A percentile compares a stretch with the other conserved stretches of the same genome.
phyloP scores from a whole-genome alignment of 257 asterid species.

The Capsicum baccatum region DNA sequence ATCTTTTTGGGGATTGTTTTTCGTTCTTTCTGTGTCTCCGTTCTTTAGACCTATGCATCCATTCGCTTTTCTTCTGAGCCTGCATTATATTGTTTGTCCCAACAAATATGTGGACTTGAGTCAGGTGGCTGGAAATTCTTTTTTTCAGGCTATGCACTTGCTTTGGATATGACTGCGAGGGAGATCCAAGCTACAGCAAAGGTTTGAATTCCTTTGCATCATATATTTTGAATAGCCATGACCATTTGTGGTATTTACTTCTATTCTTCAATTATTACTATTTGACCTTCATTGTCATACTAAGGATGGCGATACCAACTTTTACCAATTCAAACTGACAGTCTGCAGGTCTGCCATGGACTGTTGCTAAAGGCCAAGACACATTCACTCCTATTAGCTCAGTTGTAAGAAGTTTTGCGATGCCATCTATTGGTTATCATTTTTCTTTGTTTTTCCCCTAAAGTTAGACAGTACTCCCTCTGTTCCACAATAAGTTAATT shows the following conservation, averaged over 20 bases:
- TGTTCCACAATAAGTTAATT: too few species aligned
- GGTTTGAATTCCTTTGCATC: constrained; percentile 53
- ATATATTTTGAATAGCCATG: neutral
- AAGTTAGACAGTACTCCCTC: neutral
- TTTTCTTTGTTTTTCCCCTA: neutral
- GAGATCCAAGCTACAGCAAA: constrained; percentile 88
- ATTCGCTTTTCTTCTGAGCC: constrained; percentile 12
- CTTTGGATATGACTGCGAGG: constrained; percentile 99
- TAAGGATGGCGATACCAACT: neutral
- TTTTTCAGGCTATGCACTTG: constrained; percentile 93
- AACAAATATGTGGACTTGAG: neutral
- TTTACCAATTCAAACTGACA: constrained; percentile 44
- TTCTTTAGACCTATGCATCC: neutral
- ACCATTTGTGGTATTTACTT: neutral
- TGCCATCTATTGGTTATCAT: constrained; percentile 21
- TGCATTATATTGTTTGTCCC: constrained; percentile 18
- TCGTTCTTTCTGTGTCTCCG: neutral
- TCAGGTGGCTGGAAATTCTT: constrained; percentile 14
- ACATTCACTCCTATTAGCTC: constrained; percentile 98
- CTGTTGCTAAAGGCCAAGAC: constrained; percentile 95
- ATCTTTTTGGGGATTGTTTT: neutral
- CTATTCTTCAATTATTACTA: constrained; percentile 11
- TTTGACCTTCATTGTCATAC: constrained; percentile 11
- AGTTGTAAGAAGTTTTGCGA: constrained; percentile 61
- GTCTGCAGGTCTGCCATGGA: constrained; percentile 99